A percentile compares a stretch with the other conserved stretches of the same genome.
phyloP scores from a whole-genome alignment of 2,329 filamentous ascomycete species.

The Calonectria pseudoreteaudii region DNA sequence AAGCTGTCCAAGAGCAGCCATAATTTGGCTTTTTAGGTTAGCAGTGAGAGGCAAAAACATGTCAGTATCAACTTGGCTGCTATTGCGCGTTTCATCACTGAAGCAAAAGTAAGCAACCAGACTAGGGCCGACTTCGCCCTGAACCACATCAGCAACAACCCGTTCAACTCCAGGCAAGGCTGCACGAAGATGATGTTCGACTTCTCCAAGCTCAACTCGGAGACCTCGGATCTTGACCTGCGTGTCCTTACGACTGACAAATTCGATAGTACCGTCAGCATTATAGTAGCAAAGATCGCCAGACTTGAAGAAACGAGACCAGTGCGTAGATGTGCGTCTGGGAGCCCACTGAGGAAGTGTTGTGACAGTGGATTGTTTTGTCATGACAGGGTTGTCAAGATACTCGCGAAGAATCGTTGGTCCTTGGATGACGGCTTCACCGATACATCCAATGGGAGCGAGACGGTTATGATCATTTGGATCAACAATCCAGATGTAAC shows the following conservation, averaged over 20 bases:
- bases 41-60: conserved; percentile 4
- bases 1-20: neutral
- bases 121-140: neutral
- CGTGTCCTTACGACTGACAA: conserved; percentile 51
- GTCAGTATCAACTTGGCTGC: neutral
- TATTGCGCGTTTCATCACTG: neutral
- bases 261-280: neutral
- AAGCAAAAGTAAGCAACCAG: conserved; percentile 5
- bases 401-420: conserved; percentile 41
- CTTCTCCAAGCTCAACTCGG: conserved; percentile 41
- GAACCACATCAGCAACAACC: conserved; percentile 9
- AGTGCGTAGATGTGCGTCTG: neutral
- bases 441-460: conserved; percentile 39
- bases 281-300: conserved; percentile 12
- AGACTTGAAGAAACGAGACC: conserved; percentile 4
- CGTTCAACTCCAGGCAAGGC: neutral
- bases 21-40: neutral
- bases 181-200: conserved; percentile 24
- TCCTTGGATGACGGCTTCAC: conserved; percentile 41
- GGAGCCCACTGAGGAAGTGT: neutral
- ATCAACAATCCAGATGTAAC: conserved; percentile 9
- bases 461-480: conserved; percentile 24
- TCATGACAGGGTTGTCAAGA: conserved; percentile 19
- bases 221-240: conserved; percentile 69
- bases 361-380: conserved; percentile 47